phyloP scores from a whole-genome alignment of 257 asterid species.

The Solanum pennellii region DNA sequence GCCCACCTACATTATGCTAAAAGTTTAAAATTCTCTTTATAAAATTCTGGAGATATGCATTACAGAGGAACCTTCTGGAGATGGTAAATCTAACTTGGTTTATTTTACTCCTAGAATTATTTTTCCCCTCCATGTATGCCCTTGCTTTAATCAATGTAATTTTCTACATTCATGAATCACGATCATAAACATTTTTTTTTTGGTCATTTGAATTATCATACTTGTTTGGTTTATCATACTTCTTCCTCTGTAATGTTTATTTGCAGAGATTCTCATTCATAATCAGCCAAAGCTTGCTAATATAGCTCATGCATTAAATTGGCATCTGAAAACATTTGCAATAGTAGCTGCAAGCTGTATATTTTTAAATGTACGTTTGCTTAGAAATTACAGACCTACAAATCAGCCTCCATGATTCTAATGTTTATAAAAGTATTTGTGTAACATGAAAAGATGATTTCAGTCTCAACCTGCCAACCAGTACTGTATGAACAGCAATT shows the following conservation, averaged over 20 bases:
- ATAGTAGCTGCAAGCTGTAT: background rate
- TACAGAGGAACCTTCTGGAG: background rate
- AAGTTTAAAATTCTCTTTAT: background rate
- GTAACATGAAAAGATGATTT: background rate
- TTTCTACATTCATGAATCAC: background rate
- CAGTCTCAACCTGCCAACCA: background rate
- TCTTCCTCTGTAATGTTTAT: background rate
- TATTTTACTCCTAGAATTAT: background rate
- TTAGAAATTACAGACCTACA: background rate
- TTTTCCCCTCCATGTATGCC: background rate
- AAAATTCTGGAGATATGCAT: background rate
- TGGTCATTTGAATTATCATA: background rate
- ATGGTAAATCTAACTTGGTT: background rate
- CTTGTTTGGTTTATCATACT: background rate
- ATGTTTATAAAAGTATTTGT: background rate
- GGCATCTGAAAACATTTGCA: background rate
- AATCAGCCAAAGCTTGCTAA: background rate
- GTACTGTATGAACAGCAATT: background rate
- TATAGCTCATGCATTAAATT: background rate
- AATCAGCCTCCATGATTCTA: background rate
- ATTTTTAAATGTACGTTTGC: background rate
- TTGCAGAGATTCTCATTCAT: background rate
- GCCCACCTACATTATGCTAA: background rate
- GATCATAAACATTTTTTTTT: background rate
- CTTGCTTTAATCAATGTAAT: background rate